Percentiles rank a stretch among this genome's conserved stretches.
phyloP scores from a whole-genome alignment of 257 asterid species.

The Jacaranda mimosifolia region DNA sequence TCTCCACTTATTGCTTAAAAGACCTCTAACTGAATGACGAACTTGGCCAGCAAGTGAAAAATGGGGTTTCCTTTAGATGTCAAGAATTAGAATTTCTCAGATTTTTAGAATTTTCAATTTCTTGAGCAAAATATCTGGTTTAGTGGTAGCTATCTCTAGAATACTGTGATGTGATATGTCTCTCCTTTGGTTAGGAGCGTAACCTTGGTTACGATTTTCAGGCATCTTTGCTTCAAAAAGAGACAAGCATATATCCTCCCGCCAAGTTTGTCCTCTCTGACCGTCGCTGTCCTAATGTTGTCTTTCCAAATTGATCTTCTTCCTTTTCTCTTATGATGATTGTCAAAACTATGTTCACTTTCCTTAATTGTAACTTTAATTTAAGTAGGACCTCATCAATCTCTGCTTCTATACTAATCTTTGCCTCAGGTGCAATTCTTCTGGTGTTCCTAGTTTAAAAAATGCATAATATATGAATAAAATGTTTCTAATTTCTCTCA shows the following conservation, averaged over 20 bases:
- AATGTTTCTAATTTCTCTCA: no score
- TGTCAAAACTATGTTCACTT: no score
- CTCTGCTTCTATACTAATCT: no score
- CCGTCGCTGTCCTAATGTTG: not conserved
- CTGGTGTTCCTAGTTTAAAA: no score
- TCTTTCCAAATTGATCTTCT: not conserved
- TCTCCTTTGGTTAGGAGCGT: not conserved
- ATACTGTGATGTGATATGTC: conserved; percentile 1
- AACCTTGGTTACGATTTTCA: not conserved
- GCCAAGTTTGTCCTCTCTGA: not conserved
- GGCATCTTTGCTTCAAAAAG: not conserved
- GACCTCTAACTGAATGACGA: not conserved
- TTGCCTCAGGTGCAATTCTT: no score
- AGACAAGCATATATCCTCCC: not conserved
- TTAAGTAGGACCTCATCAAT: no score
- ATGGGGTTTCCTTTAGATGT: not conserved
- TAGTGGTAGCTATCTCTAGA: not conserved
- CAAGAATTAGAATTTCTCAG: not conserved
- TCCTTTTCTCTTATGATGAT: not conserved
- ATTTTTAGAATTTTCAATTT: not conserved
- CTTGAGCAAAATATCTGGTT: not conserved
- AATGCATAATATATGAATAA: no score
- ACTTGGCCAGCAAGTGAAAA: not conserved
- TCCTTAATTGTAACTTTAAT: not conserved
- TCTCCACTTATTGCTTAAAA: not conserved